A percentile compares a stretch with the other conserved stretches of the same genome.
Conservation (phyloP, 2,329 filamentous ascomycete genomes). For the Cladosporium sp. region DNA sequence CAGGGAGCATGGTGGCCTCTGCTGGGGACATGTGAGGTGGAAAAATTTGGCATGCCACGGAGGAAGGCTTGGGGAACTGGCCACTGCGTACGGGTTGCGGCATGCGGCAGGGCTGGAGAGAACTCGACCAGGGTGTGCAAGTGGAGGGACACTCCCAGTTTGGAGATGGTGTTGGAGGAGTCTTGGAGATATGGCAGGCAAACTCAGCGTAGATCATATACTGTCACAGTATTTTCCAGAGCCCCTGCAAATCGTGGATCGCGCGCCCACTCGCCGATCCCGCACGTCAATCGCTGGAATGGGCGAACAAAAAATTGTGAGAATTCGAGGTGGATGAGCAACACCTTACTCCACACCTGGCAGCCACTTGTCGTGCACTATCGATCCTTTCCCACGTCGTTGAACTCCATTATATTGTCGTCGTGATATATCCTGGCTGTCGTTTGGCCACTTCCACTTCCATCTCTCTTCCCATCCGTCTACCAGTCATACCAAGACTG, state of each 20-base stretch:
- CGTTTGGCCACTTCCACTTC: conserved; percentile 2
- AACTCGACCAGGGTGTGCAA: conserved; percentile 7
- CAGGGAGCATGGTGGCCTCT: conserved; percentile 16
- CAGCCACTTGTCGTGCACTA: conserved; percentile 11
- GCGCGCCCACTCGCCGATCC: conserved; percentile 12
- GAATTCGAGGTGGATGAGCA: conserved; percentile 15
- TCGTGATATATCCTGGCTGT: conserved; percentile 8
- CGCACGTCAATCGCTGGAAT: conserved; percentile 13
- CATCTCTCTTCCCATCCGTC: conserved; percentile 2
- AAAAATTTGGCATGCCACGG: conserved; percentile 14
- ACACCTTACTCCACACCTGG: conserved; percentile 16
- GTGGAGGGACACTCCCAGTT: conserved; percentile 9
- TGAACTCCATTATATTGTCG: neutral
- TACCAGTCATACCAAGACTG: neutral
- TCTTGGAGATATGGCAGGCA: neutral
- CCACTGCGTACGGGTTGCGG: conserved; percentile 4
- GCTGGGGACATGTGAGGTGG: conserved; percentile 18
- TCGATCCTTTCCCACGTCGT: conserved; percentile 15
- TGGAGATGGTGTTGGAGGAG: conserved; percentile 6
- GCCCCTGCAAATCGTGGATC: neutral
- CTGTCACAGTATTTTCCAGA: neutral
- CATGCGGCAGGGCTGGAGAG: conserved; percentile 12
- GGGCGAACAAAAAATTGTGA: conserved; percentile 19
- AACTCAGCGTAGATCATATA: neutral
- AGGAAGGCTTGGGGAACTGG: conserved; percentile 11